Conservation (phyloP, 1,284 basidiomycete species). For the Irpex lacteus region DNA sequence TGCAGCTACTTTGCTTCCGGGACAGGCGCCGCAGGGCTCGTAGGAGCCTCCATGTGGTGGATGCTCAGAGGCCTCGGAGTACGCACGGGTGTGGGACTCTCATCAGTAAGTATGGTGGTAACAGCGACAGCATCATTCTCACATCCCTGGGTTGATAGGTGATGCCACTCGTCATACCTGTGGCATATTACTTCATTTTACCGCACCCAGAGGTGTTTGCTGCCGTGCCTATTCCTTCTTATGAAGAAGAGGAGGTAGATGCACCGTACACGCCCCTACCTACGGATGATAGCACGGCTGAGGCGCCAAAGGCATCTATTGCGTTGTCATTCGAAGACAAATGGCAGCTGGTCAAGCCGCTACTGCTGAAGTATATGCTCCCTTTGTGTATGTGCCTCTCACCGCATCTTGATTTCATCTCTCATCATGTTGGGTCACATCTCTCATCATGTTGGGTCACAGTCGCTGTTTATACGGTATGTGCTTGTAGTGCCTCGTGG, state of each 20-base stretch:
- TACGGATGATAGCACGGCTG: slow-evolving; percentile 31
- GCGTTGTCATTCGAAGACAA: slow-evolving; percentile 70
- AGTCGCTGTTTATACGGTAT: slow-evolving; percentile 79
- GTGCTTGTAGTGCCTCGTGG: slow-evolving; percentile 24
- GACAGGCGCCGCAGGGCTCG: slow-evolving; percentile 92
- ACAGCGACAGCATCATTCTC: slow-evolving; percentile 1
- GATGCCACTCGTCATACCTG: slow-evolving; percentile 73
- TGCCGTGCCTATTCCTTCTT: slow-evolving; percentile 21
- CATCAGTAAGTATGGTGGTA: slow-evolving; percentile 49
- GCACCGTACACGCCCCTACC: slow-evolving; percentile 56
- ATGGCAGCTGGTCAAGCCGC: slow-evolving; percentile 69
- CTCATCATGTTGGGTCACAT: slow-evolving; percentile 26
- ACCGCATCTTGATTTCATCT: neutral
- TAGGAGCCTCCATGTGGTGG: slow-evolving; percentile 96
- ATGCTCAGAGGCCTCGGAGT: slow-evolving; percentile 86
- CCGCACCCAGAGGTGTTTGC: slow-evolving; percentile 55
- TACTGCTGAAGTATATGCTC: slow-evolving; percentile 77
- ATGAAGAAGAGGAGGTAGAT: slow-evolving; percentile 37
- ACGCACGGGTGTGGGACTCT: slow-evolving; percentile 77
- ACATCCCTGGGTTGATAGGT: slow-evolving; percentile 42
- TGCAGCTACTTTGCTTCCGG: slow-evolving; percentile 83
- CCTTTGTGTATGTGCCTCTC: slow-evolving; percentile 62
- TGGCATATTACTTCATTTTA: slow-evolving; percentile 74
- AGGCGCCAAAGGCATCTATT: slow-evolving; percentile 30
- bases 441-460: slow-evolving; percentile 1